A percentile compares a stretch with the other conserved stretches of the same genome.
Evolutionary conservation across 345 rosid genomes (phyloP).

Genomic region (Brassica juncea): DNA sequence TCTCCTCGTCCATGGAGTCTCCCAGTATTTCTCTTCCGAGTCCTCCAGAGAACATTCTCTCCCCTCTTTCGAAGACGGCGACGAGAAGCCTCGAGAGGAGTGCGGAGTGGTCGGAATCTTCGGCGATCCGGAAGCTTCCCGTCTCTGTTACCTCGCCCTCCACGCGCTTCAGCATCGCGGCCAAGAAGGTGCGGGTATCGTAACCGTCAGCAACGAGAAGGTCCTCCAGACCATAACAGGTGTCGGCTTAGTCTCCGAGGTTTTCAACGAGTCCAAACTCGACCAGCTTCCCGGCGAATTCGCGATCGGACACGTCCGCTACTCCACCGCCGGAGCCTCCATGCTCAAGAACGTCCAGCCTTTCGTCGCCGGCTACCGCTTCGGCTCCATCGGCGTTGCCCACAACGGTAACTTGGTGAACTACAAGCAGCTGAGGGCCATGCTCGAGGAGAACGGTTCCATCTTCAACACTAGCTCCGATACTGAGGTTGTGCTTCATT

Average conservation of each 20-base stretch:
- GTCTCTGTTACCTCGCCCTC: conserved; percentile 83
- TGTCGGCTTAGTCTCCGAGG: conserved; percentile 88
- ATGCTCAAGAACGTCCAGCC: conserved; percentile 93
- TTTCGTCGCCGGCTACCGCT: conserved; percentile 77
- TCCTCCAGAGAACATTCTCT: conserved; percentile 34
- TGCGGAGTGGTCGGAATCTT: conserved; percentile 89
- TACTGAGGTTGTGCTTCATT: conserved; percentile 88
- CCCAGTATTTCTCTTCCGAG: conserved; percentile 48
- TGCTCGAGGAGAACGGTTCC: conserved; percentile 72
- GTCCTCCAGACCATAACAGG: conserved; percentile 79
- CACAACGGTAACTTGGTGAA: conserved; percentile 83
- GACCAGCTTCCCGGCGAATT: conserved; percentile 74
- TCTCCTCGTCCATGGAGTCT: conserved; percentile 24
- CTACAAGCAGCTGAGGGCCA: conserved; percentile 56
- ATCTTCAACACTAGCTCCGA: conserved; percentile 87
- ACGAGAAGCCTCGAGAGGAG: conserved; percentile 88
- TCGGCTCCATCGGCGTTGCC: conserved; percentile 84
- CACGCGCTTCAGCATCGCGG: conserved; percentile 93
- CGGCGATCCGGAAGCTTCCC: conserved; percentile 85
- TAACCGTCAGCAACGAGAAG: conserved; percentile 59
- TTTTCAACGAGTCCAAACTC: conserved; percentile 75
- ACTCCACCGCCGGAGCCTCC: conserved; percentile 80
- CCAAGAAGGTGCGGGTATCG: conserved; percentile 94
- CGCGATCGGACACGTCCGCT: conserved; percentile 86
- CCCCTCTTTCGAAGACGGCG: conserved; percentile 45